phyloP scores from a whole-genome alignment of 2,329 filamentous ascomycete genomes.

The Aplosporella prunicola region DNA sequence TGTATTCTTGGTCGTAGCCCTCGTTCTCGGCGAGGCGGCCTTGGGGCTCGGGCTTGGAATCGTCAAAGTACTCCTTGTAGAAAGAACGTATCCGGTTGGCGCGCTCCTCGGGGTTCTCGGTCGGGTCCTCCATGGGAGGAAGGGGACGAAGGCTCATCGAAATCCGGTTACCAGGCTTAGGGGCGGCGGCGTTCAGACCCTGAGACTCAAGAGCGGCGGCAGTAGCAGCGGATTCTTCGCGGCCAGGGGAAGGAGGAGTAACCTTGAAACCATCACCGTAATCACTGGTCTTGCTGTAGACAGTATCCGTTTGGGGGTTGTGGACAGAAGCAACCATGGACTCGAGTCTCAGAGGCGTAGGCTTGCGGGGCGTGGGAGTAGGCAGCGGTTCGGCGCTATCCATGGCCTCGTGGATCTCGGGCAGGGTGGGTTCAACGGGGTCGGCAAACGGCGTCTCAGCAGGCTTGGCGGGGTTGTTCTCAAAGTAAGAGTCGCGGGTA shows the following conservation, averaged over 20 bases:
- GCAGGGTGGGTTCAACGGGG: conserved; percentile 19
- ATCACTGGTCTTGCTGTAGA: conserved; percentile 43
- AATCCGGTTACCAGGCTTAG: conserved; percentile 32
- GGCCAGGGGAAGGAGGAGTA: conserved; percentile 29
- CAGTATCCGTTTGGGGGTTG: conserved; percentile 27
- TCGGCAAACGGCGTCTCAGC: conserved; percentile 26
- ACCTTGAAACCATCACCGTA: conserved; percentile 47
- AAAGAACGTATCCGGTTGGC: conserved; percentile 97
- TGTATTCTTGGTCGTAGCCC: conserved; percentile 63
- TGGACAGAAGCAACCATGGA: conserved; percentile 28
- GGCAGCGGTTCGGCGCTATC: neutral
- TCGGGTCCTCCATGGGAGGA: conserved; percentile 65
- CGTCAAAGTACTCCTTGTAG: conserved; percentile 99
- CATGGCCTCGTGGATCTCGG: conserved; percentile 16
- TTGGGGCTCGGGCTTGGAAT: conserved; percentile 47
- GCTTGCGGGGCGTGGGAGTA: conserved; percentile 7
- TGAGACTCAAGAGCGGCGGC: too few species aligned
- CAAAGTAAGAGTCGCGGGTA: conserved; percentile 3
- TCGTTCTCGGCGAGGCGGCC: conserved; percentile 48
- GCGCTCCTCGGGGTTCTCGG: conserved; percentile 85
- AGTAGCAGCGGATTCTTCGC: neutral
- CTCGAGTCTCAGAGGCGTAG: conserved; percentile 18
- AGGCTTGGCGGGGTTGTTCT: conserved; percentile 21
- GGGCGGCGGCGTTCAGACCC: conserved; percentile 3
- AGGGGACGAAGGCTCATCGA: conserved; percentile 67